Base-by-base conservation (phyloP, 306 rosid genomes). In the Glycine soja region DNA sequence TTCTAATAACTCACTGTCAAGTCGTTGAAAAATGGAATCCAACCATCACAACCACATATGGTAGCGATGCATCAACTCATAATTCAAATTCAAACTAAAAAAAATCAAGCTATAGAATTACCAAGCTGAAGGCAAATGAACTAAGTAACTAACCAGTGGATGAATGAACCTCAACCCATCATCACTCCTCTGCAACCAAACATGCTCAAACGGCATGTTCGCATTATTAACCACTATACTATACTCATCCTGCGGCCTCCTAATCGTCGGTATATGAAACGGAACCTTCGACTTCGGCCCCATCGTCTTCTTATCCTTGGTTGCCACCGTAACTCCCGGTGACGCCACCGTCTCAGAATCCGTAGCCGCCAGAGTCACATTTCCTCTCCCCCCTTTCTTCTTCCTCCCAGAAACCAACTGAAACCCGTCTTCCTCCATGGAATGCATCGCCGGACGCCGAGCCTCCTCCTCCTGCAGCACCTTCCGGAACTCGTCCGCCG, bases 131-230 rank as follows among this genome's bases (percentile, higher is more conserved):
- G 2, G 10, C 53, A 46, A 58, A 78, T 86, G 73, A 75, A 83
- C 84, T 75, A 62, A 81, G 89, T 65, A 70, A 84, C 93, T 83
- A 65, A 95, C 99, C 87, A 95, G 78, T 59, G 99, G 99, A 88
- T 95, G 99, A 77, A 91, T 59, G 81, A 90, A 88, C 53, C 85
- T 83, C 8, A 36, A 83, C 10, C 83, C 96, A 82, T 93, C 96
- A 11, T 91, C 99, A 75, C 87, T 85, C 82, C 88, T 89, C 85
- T 88, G 88, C 91, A 95, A 69, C 99, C 98, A 95, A 68, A 95
- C 98, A 89, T 95, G 99, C 74, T 88, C 94, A 80, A 91, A 95
- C 1, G 94, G 96, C 81, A 86, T 76, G 78, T 93, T 93, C 0
- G 86, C 52, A 86, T 95, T 95, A 65, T 95, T 90, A 63, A 91